Base-by-base conservation (phyloP, 371 early-diverging fungal genomes). In the Rozella allomycis region DNA sequence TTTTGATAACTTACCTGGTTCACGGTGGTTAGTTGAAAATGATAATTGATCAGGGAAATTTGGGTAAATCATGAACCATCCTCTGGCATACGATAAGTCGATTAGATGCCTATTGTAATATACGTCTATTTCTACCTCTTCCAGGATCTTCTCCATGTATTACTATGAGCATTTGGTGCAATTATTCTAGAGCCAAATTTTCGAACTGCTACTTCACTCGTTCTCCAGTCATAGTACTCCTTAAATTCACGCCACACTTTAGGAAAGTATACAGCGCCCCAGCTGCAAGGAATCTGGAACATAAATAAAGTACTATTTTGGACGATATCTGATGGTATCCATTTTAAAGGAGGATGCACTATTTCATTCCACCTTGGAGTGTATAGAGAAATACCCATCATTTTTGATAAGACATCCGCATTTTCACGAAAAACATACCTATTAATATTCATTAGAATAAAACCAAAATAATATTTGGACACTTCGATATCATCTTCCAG, bases 11-110 rank as follows among this genome's bases (percentile, higher is more conserved):
- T n/a, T n/a, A 23, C 50, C 50, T 9, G 19, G 26, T 21, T 49
- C 50, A 23, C 46, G 46, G 30, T 49, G 47, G 20, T 49, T 49
- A 7, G 50, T 49, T 11, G 29, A 37, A 37, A 49, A 49, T 20
- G 44, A 43, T 11, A 35, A 26, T 25, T 45, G 27, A 31, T 41
- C 38, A 7, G 31, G 29, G 27, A 49, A 49, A 2, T 35, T 31
- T 2, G 46, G 46, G 33, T 49, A 49, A 2, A 49, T 26, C 17
- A 49, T 2, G 7, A 33, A 27, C 13, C 38, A 23, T 9, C 31
- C 29, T 2, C 42, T 26, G 11, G 36, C 2, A 25, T 37, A 39
- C 45, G 46, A 46, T 23, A 31, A 43, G 25, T 49, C 50, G 25
- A 46, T 46, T 18, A 49, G 23, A 30, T 31, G 43, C 13, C 43